phyloP scores from a whole-genome alignment of 2,329 filamentous ascomycete genomes.

The Neopestalotiopsis clavispora region DNA sequence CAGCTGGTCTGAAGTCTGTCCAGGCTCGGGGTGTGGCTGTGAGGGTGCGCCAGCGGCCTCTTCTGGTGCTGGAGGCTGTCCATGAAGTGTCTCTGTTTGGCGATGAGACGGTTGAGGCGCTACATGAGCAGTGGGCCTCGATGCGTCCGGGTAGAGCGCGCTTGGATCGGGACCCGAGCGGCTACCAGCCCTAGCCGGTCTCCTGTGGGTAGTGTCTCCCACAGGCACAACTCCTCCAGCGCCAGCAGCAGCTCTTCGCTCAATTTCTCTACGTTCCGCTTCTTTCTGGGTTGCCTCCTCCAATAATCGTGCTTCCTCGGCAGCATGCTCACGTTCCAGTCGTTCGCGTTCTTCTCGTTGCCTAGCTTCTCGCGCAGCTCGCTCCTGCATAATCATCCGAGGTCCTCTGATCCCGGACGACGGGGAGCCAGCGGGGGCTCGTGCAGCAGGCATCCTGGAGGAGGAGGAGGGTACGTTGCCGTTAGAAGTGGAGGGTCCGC shows the following conservation, averaged over 20 bases:
- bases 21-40: constrained; percentile 32
- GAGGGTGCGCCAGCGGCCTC: constrained; percentile 36
- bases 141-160: constrained; percentile 22
- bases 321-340: constrained; percentile 61
- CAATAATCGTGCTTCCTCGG: constrained; percentile 58
- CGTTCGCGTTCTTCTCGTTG: constrained; percentile 63
- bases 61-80: constrained; percentile 27
- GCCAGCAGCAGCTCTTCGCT: constrained; percentile 44
- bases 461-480: constrained; percentile 55
- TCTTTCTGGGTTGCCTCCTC: constrained; percentile 62
- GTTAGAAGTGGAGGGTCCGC: constrained; percentile 59
- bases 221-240: constrained; percentile 31
- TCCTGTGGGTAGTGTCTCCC: constrained; percentile 26
- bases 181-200: constrained; percentile 25
- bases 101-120: constrained; percentile 32
- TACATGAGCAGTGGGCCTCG: constrained; percentile 23
- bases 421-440: constrained; percentile 58
- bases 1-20: constrained; percentile 38
- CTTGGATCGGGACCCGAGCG: constrained; percentile 27
- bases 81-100: constrained; percentile 24
- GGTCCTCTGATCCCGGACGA: constrained; percentile 76
- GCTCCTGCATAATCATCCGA: constrained; percentile 88
- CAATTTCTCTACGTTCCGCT: constrained; percentile 61
- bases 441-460: constrained; percentile 52
- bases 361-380: constrained; percentile 76